Evolutionary conservation across 805 yeast species (phyloP).

Genomic region (Lipomyces anomalus): DNA sequence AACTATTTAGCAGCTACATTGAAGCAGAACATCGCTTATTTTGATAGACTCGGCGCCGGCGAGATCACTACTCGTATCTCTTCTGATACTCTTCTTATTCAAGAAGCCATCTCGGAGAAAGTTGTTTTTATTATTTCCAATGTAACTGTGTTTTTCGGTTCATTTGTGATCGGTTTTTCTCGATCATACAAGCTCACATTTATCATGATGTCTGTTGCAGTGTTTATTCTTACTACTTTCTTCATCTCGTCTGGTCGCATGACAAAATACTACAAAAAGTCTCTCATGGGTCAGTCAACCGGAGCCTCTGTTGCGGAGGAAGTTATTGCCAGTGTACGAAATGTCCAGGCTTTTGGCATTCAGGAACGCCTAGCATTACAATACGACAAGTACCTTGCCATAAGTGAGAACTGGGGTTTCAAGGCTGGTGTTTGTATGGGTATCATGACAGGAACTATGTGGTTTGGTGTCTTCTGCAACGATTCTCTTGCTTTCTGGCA

Average conservation of each 20-base stretch:
- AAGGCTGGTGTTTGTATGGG: constrained; percentile 31
- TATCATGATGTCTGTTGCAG: constrained; percentile 34
- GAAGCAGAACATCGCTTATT: constrained; percentile 40
- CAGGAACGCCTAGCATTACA: constrained; percentile 34
- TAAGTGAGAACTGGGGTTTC: constrained; percentile 27
- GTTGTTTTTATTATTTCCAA: constrained; percentile 36
- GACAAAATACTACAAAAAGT: constrained; percentile 9
- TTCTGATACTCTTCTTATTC: constrained; percentile 37
- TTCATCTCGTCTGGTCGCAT: constrained; percentile 30
- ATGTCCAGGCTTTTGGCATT: constrained; percentile 40
- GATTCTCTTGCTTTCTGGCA: constrained; percentile 42
- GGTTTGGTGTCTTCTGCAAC: constrained; percentile 66
- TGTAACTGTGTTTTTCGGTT: constrained; percentile 38
- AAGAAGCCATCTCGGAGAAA: constrained; percentile 41
- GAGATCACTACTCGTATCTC: constrained; percentile 41
- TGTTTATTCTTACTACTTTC: constrained; percentile 32
- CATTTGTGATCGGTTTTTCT: constrained; percentile 36
- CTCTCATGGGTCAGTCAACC: constrained; percentile 15
- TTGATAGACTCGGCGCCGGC: constrained; percentile 40
- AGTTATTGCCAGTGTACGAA: constrained; percentile 38
- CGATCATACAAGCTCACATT: constrained; percentile 37
- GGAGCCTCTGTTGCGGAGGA: constrained; percentile 39
- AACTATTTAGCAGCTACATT: constrained; percentile 35
- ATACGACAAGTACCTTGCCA: constrained; percentile 31
- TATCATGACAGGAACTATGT: constrained; percentile 34